Evolutionary conservation across 164 flowering plant genomes (phyloP).

Genomic region (Akebia trifoliata): DNA sequence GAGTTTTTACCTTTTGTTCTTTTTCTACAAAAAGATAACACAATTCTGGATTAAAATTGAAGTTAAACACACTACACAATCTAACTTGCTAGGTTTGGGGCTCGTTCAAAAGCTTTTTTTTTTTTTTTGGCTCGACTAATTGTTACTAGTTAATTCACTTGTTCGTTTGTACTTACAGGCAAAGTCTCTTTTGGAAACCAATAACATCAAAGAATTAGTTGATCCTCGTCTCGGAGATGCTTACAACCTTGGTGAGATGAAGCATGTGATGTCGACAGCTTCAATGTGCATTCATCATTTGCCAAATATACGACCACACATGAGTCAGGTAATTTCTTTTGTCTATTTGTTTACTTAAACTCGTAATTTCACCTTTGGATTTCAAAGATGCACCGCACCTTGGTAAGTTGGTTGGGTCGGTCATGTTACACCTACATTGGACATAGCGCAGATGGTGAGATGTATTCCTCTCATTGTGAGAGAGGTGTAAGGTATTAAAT

Average conservation of each 20-base stretch:
- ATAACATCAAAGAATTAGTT: conserved; percentile 43
- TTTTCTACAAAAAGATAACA: too few species aligned
- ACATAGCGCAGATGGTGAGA: too few species aligned
- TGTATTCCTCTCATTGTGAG: too few species aligned
- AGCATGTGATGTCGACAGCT: conserved; percentile 56
- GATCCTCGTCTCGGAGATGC: conserved; percentile 64
- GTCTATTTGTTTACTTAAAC: not conserved
- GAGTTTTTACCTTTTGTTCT: too few species aligned
- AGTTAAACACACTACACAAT: too few species aligned
- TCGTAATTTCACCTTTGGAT: not conserved
- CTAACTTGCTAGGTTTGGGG: not conserved
- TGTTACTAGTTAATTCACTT: not conserved
- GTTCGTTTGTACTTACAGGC: conserved; percentile 41
- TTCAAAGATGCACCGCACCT: too few species aligned
- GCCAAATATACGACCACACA: conserved; percentile 58
- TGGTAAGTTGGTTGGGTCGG: too few species aligned
- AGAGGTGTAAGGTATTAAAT: too few species aligned
- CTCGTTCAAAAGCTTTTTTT: not conserved
- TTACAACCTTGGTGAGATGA: conserved; percentile 57
- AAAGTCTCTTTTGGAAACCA: conserved; percentile 67
- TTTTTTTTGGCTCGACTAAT: not conserved
- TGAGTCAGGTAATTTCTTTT: conserved; percentile 48
- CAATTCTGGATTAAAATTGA: too few species aligned
- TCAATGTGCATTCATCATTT: conserved; percentile 76
- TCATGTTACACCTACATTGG: too few species aligned